phyloP scores from a whole-genome alignment of 768 basidiomycete species.

The Calocybe indica region DNA sequence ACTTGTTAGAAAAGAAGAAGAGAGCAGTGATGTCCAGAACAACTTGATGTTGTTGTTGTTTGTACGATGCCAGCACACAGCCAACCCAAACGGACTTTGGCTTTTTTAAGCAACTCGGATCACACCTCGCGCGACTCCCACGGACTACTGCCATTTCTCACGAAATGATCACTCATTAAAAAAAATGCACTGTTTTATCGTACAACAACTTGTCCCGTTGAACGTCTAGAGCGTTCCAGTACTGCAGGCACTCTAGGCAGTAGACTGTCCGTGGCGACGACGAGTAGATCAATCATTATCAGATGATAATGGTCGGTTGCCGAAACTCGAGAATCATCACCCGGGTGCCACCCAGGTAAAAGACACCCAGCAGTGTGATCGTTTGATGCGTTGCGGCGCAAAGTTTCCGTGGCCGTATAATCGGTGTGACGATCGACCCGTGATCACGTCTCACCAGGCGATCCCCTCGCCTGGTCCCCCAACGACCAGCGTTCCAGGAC shows the following conservation, averaged over 20 bases:
- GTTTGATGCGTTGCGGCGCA: too few species aligned
- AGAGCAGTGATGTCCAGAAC: conserved; percentile 1
- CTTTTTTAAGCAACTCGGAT: conserved; percentile 12
- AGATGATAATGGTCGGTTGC: too few species aligned
- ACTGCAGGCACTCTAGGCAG: too few species aligned
- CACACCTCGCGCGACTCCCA: conserved; percentile 11
- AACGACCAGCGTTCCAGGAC: conserved; percentile 23
- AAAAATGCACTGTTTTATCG: background rate
- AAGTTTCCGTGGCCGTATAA: too few species aligned
- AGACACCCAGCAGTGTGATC: too few species aligned
- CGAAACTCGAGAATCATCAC: too few species aligned
- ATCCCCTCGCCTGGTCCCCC: conserved; percentile 22
- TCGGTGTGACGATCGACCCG: too few species aligned
- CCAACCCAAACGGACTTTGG: conserved; percentile 3
- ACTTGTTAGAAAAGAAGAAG: conserved; percentile 4
- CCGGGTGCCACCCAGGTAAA: too few species aligned
- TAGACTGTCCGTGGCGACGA: too few species aligned
- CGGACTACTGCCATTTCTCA: conserved; percentile 1
- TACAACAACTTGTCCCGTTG: too few species aligned
- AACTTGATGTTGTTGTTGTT: background rate
- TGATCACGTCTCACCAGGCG: background rate
- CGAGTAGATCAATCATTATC: too few species aligned
- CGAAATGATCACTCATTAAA: background rate
- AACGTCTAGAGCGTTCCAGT: too few species aligned
- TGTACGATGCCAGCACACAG: conserved; percentile 11